Conservation (phyloP, 768 basidiomycete species). For the Boletus patriciae region DNA sequence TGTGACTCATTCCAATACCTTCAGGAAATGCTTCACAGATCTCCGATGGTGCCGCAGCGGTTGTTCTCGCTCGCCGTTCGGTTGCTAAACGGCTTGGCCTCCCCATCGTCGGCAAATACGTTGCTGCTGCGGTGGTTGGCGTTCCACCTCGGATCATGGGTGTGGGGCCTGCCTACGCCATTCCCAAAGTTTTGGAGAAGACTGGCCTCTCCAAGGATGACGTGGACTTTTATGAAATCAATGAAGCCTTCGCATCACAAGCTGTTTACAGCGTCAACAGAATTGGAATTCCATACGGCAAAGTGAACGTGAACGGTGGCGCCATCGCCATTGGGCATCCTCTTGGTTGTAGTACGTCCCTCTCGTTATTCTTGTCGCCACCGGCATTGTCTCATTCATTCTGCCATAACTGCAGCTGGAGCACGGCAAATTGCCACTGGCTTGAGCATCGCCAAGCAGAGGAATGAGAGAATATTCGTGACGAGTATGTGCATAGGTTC, state of each 20-base stretch:
- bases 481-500: slow-evolving; percentile 91
- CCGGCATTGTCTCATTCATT: slow-evolving; percentile 3
- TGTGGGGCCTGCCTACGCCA: slow-evolving; percentile 87
- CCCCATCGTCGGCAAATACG: slow-evolving; percentile 86
- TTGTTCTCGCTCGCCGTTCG: slow-evolving; percentile 77
- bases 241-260: slow-evolving; percentile 87
- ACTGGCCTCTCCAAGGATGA: slow-evolving; percentile 66
- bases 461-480: slow-evolving; percentile 72
- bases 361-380: slow-evolving; percentile 6
- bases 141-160: slow-evolving; percentile 91
- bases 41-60: slow-evolving; percentile 91
- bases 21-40: slow-evolving; percentile 83
- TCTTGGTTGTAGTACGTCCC: slow-evolving; percentile 73
- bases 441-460: slow-evolving; percentile 76
- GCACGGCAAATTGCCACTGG: slow-evolving; percentile 88
- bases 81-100: slow-evolving; percentile 80
- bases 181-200: slow-evolving; percentile 69
- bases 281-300: slow-evolving; percentile 68
- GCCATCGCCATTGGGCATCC: slow-evolving; percentile 91
- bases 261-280: slow-evolving; percentile 72
- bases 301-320: slow-evolving; percentile 86
- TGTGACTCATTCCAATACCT: slow-evolving; percentile 1
- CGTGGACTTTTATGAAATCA: slow-evolving; percentile 90
- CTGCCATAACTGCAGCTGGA: slow-evolving; percentile 50
- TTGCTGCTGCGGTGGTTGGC: slow-evolving; percentile 67